Evolutionary conservation across 208 protist genomes (phyloP).

Genomic region (Crithidia thermophila): DNA sequence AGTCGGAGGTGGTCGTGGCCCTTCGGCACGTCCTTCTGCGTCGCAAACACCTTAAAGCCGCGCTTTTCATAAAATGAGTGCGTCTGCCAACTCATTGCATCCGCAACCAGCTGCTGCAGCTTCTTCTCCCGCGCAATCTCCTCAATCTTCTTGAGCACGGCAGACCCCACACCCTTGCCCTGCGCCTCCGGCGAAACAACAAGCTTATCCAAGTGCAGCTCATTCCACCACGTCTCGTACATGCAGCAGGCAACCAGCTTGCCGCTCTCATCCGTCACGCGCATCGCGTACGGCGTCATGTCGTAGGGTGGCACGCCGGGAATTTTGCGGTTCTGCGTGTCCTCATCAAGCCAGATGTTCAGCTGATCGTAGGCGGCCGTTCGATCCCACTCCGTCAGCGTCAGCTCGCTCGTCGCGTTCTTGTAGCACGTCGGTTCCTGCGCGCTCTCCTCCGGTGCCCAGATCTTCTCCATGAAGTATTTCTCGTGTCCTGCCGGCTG

Average conservation of each 20-base stretch:
- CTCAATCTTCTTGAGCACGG: constrained; percentile 27
- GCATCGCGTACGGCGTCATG: constrained; percentile 23
- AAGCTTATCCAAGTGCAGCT: constrained; percentile 34
- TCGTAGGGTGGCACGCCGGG: constrained; percentile 14
- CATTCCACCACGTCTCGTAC: constrained; percentile 39
- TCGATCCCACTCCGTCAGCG: constrained; percentile 1
- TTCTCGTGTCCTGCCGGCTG: constrained; percentile 33
- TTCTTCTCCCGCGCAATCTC: constrained; percentile 21
- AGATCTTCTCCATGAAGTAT: constrained; percentile 48
- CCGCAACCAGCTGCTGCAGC: constrained; percentile 23
- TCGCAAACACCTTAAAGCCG: constrained; percentile 36
- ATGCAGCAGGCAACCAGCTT: constrained; percentile 20
- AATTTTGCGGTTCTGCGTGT: constrained; percentile 19
- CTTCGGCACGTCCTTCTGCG: constrained; percentile 27
- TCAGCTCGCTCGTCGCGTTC: constrained; percentile 2
- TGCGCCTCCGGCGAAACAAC: constrained; percentile 17
- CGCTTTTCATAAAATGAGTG: constrained; percentile 34
- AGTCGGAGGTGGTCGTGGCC: constrained; percentile 16
- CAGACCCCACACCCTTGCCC: constrained; percentile 20
- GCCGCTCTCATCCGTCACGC: constrained; percentile 7
- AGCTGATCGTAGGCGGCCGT: constrained; percentile 14
- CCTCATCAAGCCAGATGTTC: constrained; percentile 21
- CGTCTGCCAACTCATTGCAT: constrained; percentile 44
- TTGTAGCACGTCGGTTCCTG: constrained; percentile 6
- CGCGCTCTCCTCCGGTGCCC: constrained; percentile 4